Evolutionary conservation across 2,329 filamentous ascomycete species (phyloP), one percentile per base, ranked within the genome.

Genomic region (Pseudogymnoascus verrucosus): DNA sequence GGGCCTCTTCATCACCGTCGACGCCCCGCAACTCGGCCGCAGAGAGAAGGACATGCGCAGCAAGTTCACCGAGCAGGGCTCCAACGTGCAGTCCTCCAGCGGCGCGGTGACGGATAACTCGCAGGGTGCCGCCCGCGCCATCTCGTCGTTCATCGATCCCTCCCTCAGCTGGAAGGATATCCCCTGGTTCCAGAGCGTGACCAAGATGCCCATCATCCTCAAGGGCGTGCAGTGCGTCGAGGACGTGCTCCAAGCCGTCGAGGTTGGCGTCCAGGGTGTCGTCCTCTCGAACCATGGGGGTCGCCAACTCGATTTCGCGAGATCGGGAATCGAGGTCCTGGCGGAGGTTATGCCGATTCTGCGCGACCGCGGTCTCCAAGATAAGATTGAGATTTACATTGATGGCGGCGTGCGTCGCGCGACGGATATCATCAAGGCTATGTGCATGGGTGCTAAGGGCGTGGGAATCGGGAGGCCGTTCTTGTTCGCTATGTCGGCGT

Each of bases 221-320:
- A 99, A 99, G 83, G 95, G 95, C 64, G 90, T 99, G 10, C 95
- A 99, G 80, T 86, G 93, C 23, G 92, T 96, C 62, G 95, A 99
- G 74, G 95, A 99, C 74, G 95, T 96, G 2, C 82, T 98, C 67
- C 85, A 86, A 64, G 95, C 95, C n/a, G 83, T 89, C 68, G 90
- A 96, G 65, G 81, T 80, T 16, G 91, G 91, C 63, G 88, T 95
- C 51, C 87, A 96, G 70, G 95, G 91, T 59, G 91, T 98, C 19
- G 93, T 98, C 5, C 83, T 99, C 10, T 96, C 90, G 61, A 99
- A 99, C 78, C 95, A 99, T 78, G 95, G 95, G 66, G 95, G 95
- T 14, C 85, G 95, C 1, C 95, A 98, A 75, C 86, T 98, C 62
- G 95, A 99, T 71, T 96, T 93, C 68, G 89, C 95, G 0, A 89